These are phyloP conservation scores for Wallacemonas sp. DNA, from an alignment of 208 protist species.

Conservation along the genomic window DNA sequence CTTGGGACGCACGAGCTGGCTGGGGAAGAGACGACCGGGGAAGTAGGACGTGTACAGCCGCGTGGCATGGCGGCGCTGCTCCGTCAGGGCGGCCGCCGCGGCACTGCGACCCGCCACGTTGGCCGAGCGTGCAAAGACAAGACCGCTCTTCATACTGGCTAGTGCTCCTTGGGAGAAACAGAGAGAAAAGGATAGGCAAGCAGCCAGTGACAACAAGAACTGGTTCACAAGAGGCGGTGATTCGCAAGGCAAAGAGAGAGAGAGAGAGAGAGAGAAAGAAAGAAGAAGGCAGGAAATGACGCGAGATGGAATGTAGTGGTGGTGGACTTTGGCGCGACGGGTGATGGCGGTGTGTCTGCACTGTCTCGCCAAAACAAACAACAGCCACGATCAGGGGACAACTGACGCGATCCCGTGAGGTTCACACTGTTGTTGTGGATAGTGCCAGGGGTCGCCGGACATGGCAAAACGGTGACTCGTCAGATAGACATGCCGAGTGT, in stretches of 20 bases:
- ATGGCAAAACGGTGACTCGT: too few relatives aligned
- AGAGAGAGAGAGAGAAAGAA: constrained; percentile 13
- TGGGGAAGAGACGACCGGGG: constrained; percentile 70
- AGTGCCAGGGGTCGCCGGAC: too few relatives aligned
- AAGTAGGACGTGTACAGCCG: constrained; percentile 90
- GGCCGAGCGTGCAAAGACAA: not conserved
- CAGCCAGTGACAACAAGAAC: too few relatives aligned
- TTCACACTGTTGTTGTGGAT: too few relatives aligned
- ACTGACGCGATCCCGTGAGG: too few relatives aligned
- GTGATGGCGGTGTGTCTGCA: too few relatives aligned
- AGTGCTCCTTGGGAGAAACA: constrained; percentile 3
- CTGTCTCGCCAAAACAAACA: too few relatives aligned
- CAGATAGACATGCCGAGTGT: too few relatives aligned
- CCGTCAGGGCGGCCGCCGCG: constrained; percentile 27
- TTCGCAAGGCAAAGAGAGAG: constrained; percentile 11
- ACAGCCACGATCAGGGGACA: too few relatives aligned
- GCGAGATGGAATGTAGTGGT: too few relatives aligned
- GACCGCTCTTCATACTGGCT: not conserved
- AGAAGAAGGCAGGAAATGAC: not conserved
- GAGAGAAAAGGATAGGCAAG: constrained; percentile 12
- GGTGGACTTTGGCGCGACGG: too few relatives aligned
- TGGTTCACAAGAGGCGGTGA: too few relatives aligned
- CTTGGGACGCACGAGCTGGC: constrained; percentile 66
- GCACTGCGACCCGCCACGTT: not conserved
- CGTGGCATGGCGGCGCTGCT: constrained; percentile 62